Conservation (phyloP, 805 yeast genomes). For the Candida quercuum region DNA sequence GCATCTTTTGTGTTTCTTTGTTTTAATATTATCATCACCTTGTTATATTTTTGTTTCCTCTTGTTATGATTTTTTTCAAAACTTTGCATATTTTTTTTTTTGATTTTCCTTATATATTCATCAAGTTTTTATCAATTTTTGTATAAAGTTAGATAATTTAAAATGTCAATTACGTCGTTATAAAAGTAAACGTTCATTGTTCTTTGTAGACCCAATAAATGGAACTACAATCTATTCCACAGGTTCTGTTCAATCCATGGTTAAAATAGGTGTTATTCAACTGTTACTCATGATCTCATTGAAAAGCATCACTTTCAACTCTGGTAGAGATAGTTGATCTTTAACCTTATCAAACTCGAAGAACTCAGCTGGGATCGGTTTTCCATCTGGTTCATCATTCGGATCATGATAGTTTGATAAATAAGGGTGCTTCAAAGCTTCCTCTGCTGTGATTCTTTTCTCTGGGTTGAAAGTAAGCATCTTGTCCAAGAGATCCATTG, state of each 20-base stretch:
- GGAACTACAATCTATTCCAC: no score
- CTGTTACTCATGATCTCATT: slow-evolving; percentile 52
- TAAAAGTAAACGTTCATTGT: no score
- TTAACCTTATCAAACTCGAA: slow-evolving; percentile 85
- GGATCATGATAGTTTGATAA: slow-evolving; percentile 89
- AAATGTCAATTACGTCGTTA: no score
- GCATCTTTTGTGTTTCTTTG: neutral
- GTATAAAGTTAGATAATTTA: slow-evolving; percentile 2
- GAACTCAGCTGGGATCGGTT: slow-evolving; percentile 78
- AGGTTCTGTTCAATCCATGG: no score
- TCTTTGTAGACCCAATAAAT: no score
- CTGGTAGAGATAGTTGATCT: slow-evolving; percentile 70
- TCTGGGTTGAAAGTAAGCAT: slow-evolving; percentile 80
- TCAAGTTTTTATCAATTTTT: neutral
- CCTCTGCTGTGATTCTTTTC: slow-evolving; percentile 75
- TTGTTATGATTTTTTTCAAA: neutral
- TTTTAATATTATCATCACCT: neutral
- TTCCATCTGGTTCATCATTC: slow-evolving; percentile 83
- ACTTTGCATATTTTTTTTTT: neutral
- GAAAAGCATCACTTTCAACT: slow-evolving; percentile 72
- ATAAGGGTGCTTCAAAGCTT: slow-evolving; percentile 85
- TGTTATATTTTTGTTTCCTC: neutral
- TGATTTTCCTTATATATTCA: neutral
- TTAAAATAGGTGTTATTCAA: no score
- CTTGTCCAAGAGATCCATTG: slow-evolving; percentile 60